These are phyloP conservation scores for Picochlorum sp. DNA, from an alignment of 139 green algal genomes.

Conservation along the genomic window DNA sequence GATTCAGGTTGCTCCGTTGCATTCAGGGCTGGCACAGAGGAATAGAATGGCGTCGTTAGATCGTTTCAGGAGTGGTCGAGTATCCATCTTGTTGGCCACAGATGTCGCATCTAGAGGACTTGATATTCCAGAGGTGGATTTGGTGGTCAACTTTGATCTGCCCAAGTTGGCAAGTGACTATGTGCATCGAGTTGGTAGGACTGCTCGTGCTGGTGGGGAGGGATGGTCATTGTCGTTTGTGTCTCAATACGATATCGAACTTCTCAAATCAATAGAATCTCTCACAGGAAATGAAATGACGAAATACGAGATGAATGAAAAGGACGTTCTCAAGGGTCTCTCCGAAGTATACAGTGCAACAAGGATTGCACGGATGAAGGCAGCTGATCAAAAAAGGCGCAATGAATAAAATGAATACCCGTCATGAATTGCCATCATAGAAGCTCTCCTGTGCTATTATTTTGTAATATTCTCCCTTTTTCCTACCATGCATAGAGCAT, in stretches of 20 bases:
- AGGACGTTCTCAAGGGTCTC: slow-evolving; percentile 72
- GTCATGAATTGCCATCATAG: neutral
- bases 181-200: slow-evolving; percentile 83
- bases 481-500: slow-evolving; percentile 10
- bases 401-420: neutral
- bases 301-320: slow-evolving; percentile 49
- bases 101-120: slow-evolving; percentile 87
- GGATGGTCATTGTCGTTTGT: slow-evolving; percentile 86
- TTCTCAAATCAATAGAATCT: slow-evolving; percentile 49
- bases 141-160: slow-evolving; percentile 93
- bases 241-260: slow-evolving; percentile 73
- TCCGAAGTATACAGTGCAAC: slow-evolving; percentile 58
- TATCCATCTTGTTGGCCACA: slow-evolving; percentile 73
- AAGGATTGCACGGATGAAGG: slow-evolving; percentile 35
- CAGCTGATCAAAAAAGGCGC: neutral
- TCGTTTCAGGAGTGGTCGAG: slow-evolving; percentile 54
- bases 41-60: slow-evolving; percentile 65
- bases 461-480: slow-evolving; percentile 10
- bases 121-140: slow-evolving; percentile 90
- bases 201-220: slow-evolving; percentile 62
- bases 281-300: slow-evolving; percentile 53
- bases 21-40: slow-evolving; percentile 61
- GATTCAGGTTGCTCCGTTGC: slow-evolving; percentile 48
- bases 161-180: slow-evolving; percentile 69
- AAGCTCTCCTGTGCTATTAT: neutral